phyloP scores from a whole-genome alignment of 352 stramenopile genomes.

The Aphanomyces cochlioides region DNA sequence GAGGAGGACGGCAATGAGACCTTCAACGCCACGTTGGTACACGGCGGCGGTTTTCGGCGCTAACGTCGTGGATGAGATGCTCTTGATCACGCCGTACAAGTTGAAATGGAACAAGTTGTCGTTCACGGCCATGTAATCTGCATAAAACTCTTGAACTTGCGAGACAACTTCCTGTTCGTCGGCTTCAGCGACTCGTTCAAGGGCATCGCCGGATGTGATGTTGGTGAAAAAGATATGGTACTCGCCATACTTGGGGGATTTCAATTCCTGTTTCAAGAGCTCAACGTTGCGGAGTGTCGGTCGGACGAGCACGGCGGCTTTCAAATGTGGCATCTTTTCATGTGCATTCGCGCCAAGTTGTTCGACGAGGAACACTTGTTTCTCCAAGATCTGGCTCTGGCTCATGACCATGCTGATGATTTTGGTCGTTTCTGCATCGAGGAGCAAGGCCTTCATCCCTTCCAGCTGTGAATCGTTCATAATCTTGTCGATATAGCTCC shows the following conservation, averaged over 20 bases:
- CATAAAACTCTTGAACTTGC: constrained; percentile 99
- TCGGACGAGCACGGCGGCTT: constrained; percentile 93
- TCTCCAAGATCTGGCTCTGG: constrained; percentile 94
- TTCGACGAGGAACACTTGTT: constrained; percentile 95
- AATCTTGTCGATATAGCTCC: constrained; percentile 78
- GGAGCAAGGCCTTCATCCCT: constrained; percentile 97
- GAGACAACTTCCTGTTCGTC: constrained; percentile 93
- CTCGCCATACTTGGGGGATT: constrained; percentile 92
- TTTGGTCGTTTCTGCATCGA: constrained; percentile 93
- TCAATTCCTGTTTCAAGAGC: constrained; percentile 89
- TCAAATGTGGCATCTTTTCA: constrained; percentile 91
- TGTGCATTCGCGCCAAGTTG: constrained; percentile 79
- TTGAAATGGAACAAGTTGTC: constrained; percentile 97
- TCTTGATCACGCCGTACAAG: constrained; percentile 44
- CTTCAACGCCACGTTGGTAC: constrained; percentile 92
- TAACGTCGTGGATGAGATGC: constrained; percentile 27
- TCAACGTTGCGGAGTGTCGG: constrained; percentile 91
- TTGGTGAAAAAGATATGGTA: constrained; percentile 99
- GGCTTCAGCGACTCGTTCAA: constrained; percentile 94
- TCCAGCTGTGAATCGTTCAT: constrained; percentile 74
- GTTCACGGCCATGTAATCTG: constrained; percentile 97
- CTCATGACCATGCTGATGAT: constrained; percentile 95
- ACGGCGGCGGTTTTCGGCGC: constrained; percentile 47
- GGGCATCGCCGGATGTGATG: constrained; percentile 89
- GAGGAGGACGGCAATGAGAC: constrained; percentile 92